Conservation (phyloP, 441 rosid genomes). For the Flueggea neowawraea region DNA sequence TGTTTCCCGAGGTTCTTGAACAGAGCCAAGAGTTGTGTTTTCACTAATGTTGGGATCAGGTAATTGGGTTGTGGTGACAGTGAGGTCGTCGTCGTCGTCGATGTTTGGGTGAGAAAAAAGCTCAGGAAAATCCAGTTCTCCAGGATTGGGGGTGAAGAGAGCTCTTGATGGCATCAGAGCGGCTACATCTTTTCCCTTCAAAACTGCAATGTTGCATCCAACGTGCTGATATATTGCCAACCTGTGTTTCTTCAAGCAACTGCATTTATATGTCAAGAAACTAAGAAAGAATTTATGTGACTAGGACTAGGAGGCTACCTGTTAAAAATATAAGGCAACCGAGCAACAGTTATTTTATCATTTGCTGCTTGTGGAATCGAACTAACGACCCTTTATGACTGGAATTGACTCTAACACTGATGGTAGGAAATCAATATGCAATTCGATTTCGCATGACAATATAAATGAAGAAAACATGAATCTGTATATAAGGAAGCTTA, state of each 20-base stretch:
- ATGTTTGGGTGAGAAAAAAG: neutral
- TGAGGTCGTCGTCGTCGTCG: neutral
- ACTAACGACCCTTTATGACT: too few relatives aligned
- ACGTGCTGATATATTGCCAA: constrained; percentile 30
- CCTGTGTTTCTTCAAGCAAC: constrained; percentile 34
- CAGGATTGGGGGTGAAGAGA: neutral
- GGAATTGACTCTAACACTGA: too few relatives aligned
- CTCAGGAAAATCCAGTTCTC: neutral
- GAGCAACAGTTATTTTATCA: too few relatives aligned
- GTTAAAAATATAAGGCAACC: too few relatives aligned
- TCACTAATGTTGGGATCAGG: neutral
- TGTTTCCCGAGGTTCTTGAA: neutral
- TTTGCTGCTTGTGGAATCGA: too few relatives aligned
- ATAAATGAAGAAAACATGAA: neutral
- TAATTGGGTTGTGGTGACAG: neutral
- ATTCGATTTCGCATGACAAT: neutral
- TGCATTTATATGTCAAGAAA: constrained; percentile 9
- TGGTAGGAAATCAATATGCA: too few relatives aligned
- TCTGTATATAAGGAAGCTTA: neutral
- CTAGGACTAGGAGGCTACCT: too few relatives aligned
- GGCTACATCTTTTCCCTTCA: constrained; percentile 46
- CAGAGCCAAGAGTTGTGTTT: neutral
- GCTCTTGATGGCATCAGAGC: constrained; percentile 38
- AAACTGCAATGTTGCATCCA: constrained; percentile 44
- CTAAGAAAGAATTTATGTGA: too few relatives aligned